Evolutionary conservation across 2,329 filamentous ascomycete species (phyloP).

Genomic region (Thermothelomyces thermophilus): DNA sequence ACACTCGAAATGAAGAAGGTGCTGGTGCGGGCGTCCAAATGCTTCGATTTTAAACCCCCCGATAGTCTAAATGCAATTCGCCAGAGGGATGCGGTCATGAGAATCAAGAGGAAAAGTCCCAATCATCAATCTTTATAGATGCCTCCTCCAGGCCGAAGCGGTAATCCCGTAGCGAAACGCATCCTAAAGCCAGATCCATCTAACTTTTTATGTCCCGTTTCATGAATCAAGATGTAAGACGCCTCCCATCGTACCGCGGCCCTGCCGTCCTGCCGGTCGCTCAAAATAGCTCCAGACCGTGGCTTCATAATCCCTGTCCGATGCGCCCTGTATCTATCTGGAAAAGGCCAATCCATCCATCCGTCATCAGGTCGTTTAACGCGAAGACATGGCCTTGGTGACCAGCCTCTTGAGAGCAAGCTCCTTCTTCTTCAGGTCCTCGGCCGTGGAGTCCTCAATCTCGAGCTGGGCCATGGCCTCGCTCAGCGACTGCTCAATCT

Average conservation of each 20-base stretch:
- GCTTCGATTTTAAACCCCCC: too few relatives aligned
- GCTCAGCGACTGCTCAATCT: constrained; percentile 94
- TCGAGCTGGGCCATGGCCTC: constrained; percentile 98
- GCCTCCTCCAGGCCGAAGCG: constrained; percentile 14
- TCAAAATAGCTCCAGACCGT: constrained; percentile 20
- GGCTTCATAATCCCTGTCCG: constrained; percentile 22
- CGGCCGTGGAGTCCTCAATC: constrained; percentile 82
- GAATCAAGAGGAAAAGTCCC: constrained; percentile 20
- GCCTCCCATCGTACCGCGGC: constrained; percentile 22
- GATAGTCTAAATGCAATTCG: too few relatives aligned
- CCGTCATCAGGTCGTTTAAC: constrained; percentile 49
- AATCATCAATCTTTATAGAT: constrained; percentile 21
- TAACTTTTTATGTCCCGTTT: constrained; percentile 23
- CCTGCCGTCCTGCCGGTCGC: constrained; percentile 16
- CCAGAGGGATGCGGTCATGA: constrained; percentile 20
- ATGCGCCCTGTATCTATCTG: constrained; percentile 17
- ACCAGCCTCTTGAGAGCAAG: constrained; percentile 94
- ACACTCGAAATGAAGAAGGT: too few relatives aligned
- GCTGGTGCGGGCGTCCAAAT: too few relatives aligned
- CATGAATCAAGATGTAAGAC: constrained; percentile 26
- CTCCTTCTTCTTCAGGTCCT: constrained; percentile 99
- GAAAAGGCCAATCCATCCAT: constrained; percentile 17
- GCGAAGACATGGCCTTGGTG: constrained; percentile 95
- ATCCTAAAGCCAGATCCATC: constrained; percentile 19
- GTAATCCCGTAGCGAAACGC: constrained; percentile 19